phyloP scores from a whole-genome alignment of 1,139 yeast species.

The Fermentozyma sake region DNA sequence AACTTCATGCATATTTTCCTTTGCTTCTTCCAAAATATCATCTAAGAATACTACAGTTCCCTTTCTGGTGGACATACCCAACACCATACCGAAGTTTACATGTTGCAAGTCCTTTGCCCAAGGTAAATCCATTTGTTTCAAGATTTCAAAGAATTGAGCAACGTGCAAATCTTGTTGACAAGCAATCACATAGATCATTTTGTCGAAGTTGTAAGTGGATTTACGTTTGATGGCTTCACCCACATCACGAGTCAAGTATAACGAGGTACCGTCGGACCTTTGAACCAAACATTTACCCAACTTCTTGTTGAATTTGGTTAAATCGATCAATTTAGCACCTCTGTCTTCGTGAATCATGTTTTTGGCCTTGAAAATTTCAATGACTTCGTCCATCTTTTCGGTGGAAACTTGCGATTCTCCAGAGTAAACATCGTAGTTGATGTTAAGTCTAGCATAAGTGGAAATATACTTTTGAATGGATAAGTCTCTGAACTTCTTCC shows the following conservation, averaged over 20 bases:
- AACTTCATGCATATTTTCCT: slow-evolving; percentile 93
- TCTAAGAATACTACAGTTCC: slow-evolving; percentile 98
- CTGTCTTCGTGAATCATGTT: slow-evolving; percentile 79
- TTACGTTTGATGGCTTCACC: slow-evolving; percentile 96
- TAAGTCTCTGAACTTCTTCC: slow-evolving; percentile 87
- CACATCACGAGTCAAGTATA: slow-evolving; percentile 93
- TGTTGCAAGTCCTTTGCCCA: slow-evolving; percentile 84
- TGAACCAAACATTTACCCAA: slow-evolving; percentile 92
- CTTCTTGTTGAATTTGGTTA: slow-evolving; percentile 83
- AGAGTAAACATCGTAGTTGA: slow-evolving; percentile 79
- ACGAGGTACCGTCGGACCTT: slow-evolving; percentile 93
- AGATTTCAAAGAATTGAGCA: slow-evolving; percentile 91
- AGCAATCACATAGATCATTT: slow-evolving; percentile 95
- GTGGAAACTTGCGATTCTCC: slow-evolving; percentile 94
- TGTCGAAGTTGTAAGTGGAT: slow-evolving; percentile 80
- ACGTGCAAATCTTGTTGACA: slow-evolving; percentile 92
- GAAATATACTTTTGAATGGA: slow-evolving; percentile 82
- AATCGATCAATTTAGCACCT: slow-evolving; percentile 88
- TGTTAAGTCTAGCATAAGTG: slow-evolving; percentile 90
- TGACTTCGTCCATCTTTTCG: slow-evolving; percentile 65
- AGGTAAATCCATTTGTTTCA: slow-evolving; percentile 85
- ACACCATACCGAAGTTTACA: slow-evolving; percentile 95
- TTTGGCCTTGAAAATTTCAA: slow-evolving; percentile 58
- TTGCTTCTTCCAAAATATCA: slow-evolving; percentile 89
- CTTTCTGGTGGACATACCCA: slow-evolving; percentile 97